These are phyloP conservation scores for Eruca vesicaria DNA, from an alignment of 441 rosid species.

Conservation along the genomic window DNA sequence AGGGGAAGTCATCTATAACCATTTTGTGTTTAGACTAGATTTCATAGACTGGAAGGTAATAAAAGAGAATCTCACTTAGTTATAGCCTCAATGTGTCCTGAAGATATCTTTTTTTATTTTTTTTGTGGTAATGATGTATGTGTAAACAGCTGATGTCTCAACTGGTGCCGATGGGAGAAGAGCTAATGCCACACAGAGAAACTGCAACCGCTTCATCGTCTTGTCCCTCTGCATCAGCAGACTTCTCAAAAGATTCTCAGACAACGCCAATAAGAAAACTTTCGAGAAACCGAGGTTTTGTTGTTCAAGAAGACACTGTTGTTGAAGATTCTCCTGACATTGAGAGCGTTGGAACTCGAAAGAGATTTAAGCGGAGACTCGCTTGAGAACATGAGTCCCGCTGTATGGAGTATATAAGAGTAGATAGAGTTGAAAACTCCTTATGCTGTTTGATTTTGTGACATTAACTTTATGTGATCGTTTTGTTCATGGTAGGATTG, in stretches of 20 bases:
- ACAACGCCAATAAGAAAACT: constrained; percentile 38
- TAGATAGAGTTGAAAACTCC: constrained; percentile 7
- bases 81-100: not conserved
- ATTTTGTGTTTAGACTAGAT: constrained; percentile 73
- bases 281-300: constrained; percentile 38
- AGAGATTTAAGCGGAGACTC: constrained; percentile 30
- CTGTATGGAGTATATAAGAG: constrained; percentile 12
- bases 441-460: constrained; percentile 12
- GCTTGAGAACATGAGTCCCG: constrained; percentile 11
- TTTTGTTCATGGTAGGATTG: constrained; percentile 16
- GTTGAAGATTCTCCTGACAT: constrained; percentile 38
- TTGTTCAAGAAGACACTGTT: constrained; percentile 36
- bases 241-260: constrained; percentile 24
- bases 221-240: constrained; percentile 22
- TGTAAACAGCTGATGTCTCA: constrained; percentile 45
- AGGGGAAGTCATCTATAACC: constrained; percentile 50
- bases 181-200: constrained; percentile 51
- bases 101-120: not conserved
- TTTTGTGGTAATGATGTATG: not conserved
- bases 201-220: constrained; percentile 20
- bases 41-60: constrained; percentile 75
- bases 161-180: constrained; percentile 40
- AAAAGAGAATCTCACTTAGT: not conserved
- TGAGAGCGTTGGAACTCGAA: constrained; percentile 15
- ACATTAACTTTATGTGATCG: constrained; percentile 1